Conservation (phyloP, 2,329 filamentous ascomycete species). For the Clonostachys sp. region DNA sequence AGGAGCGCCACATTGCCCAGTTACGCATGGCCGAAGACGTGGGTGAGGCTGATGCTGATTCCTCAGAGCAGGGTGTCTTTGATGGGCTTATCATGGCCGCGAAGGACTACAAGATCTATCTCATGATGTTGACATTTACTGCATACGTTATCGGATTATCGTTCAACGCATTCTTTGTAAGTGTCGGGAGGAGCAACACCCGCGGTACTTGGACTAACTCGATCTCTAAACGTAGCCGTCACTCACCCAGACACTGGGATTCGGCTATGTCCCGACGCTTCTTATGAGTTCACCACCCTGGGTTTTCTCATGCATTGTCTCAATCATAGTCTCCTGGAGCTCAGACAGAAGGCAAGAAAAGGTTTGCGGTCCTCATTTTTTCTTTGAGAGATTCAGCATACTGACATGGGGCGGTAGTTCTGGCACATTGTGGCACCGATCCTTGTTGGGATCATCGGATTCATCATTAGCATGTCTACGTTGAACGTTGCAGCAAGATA, state of each 20-base stretch:
- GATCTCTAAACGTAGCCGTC: slow-evolving; percentile 29
- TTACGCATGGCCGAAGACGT: slow-evolving; percentile 53
- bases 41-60: slow-evolving; percentile 49
- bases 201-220: slow-evolving; percentile 1
- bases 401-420: slow-evolving; percentile 28
- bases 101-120: slow-evolving; percentile 57
- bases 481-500: slow-evolving; percentile 52
- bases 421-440: slow-evolving; percentile 54
- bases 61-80: slow-evolving; percentile 41
- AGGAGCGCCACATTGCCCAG: slow-evolving; percentile 52
- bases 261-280: slow-evolving; percentile 44
- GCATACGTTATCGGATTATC: slow-evolving; percentile 55
- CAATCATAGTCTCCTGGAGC: slow-evolving; percentile 49
- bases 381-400: not conserved
- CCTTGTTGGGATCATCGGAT: slow-evolving; percentile 46
- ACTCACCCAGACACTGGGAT: slow-evolving; percentile 48
- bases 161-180: slow-evolving; percentile 54
- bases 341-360: slow-evolving; percentile 51
- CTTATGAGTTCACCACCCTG: slow-evolving; percentile 55
- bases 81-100: slow-evolving; percentile 53
- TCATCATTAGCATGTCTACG: slow-evolving; percentile 56
- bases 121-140: slow-evolving; percentile 59
- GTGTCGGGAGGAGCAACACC: slow-evolving; percentile 6
- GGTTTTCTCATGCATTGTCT: slow-evolving; percentile 54
- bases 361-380: slow-evolving; percentile 16